Evolutionary conservation across 306 rosid species (phyloP).

Genomic region (Acmispon strigosus): DNA sequence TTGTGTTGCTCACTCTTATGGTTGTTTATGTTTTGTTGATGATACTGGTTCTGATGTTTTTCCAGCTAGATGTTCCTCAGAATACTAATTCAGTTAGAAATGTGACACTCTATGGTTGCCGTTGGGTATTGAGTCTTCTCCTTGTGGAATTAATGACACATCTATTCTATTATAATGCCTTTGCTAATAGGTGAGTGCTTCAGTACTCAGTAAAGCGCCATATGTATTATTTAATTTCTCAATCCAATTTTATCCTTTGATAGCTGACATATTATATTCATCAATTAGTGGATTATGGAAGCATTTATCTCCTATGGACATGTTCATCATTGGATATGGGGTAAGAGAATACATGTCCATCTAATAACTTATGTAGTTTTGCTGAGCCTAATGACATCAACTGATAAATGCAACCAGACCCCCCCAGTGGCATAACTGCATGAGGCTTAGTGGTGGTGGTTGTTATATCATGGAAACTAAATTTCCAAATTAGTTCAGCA

Average conservation of each 20-base stretch:
- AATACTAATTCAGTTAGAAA: constrained; percentile 43
- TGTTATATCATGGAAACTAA: background rate
- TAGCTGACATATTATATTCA: constrained; percentile 27
- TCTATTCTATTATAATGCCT: constrained; percentile 77
- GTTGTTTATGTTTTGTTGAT: constrained; percentile 13
- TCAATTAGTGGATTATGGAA: constrained; percentile 65
- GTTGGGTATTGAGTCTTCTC: constrained; percentile 68
- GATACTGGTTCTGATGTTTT: constrained; percentile 11
- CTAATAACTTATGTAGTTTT: constrained; percentile 8
- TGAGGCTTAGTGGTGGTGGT: background rate
- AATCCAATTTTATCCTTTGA: constrained; percentile 13
- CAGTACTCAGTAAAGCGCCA: constrained; percentile 1
- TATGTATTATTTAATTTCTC: background rate
- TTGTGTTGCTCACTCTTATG: background rate
- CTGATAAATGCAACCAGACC: background rate
- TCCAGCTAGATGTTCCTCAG: constrained; percentile 78
- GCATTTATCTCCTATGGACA: constrained; percentile 67
- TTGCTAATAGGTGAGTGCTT: constrained; percentile 68
- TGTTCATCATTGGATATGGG: constrained; percentile 92
- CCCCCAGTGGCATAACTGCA: constrained; percentile 9
- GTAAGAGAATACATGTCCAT: constrained; percentile 44
- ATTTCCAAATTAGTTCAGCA: constrained; percentile 2
- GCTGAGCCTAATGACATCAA: background rate
- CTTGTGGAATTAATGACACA: constrained; percentile 83
- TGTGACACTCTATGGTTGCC: constrained; percentile 55